Evolutionary conservation across 1,284 basidiomycete genomes (phyloP).

Genomic region (Microbotryum lychnidis-dioicae): DNA sequence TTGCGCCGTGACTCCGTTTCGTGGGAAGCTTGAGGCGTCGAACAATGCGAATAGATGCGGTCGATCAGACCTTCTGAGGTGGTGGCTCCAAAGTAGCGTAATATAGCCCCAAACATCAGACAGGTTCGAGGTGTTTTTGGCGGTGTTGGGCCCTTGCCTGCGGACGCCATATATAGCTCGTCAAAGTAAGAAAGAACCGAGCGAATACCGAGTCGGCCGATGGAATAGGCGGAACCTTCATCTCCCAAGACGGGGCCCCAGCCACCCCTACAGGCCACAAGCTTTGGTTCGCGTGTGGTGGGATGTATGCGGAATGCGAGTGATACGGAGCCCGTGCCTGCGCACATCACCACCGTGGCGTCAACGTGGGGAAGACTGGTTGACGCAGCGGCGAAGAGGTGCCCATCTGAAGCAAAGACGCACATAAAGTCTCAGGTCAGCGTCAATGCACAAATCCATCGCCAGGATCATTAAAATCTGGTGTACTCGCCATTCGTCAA

Average conservation of each 20-base stretch:
- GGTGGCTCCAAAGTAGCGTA: constrained; percentile 10
- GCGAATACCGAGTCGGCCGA: constrained; percentile 19
- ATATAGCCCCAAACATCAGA: constrained; percentile 8
- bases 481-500: constrained; percentile 18
- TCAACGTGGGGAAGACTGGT: constrained; percentile 4
- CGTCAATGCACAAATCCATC: no score
- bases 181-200: constrained; percentile 7
- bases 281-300: constrained; percentile 6
- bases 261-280: constrained; percentile 26
- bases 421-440: not conserved
- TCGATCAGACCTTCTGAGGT: constrained; percentile 14
- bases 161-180: not conserved
- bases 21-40: not conserved
- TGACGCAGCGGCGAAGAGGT: constrained; percentile 16
- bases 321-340: constrained; percentile 15
- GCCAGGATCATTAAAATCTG: no score
- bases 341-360: constrained; percentile 17
- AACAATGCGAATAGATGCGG: constrained; percentile 14
- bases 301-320: not conserved
- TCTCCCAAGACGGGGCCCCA: constrained; percentile 35
- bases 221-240: constrained; percentile 24
- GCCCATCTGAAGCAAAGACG: constrained; percentile 12
- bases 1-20: constrained; percentile 33
- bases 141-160: not conserved
- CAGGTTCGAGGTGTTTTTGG: not conserved